These are phyloP conservation scores for Hura crepitans DNA, from an alignment of 441 rosid species.

Conservation along the genomic window DNA sequence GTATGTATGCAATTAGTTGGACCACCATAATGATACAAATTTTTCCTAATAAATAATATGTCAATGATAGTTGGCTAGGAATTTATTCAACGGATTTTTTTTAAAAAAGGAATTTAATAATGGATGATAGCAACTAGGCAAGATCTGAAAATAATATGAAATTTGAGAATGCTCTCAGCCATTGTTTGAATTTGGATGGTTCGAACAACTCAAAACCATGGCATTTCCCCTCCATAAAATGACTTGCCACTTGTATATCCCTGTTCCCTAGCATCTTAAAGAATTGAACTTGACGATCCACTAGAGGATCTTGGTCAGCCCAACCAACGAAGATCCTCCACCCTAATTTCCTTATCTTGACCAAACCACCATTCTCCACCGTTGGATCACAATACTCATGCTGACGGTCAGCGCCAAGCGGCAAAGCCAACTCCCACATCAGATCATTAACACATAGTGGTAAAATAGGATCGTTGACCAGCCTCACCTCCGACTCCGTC, in stretches of 20 bases:
- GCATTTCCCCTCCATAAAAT: constrained; percentile 27
- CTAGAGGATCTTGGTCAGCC: constrained; percentile 36
- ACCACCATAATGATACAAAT: no score
- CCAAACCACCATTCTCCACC: constrained; percentile 21
- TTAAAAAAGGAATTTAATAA: no score
- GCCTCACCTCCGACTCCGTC: constrained; percentile 34
- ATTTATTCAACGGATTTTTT: no score
- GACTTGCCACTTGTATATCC: constrained; percentile 29
- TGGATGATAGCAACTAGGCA: no score
- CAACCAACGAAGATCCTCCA: constrained; percentile 39
- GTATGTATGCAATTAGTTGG: no score
- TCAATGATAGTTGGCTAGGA: no score
- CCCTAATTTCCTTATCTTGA: constrained; percentile 23
- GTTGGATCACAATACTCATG: constrained; percentile 53
- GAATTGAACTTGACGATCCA: constrained; percentile 42
- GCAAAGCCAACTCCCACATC: constrained; percentile 43
- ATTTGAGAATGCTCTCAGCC: neutral
- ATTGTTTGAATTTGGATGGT: neutral
- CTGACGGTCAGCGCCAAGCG: constrained; percentile 41
- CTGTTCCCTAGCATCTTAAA: constrained; percentile 31
- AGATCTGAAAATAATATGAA: neutral
- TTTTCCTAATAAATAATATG: no score
- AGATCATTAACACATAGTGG: constrained; percentile 31
- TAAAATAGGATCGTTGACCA: constrained; percentile 21
- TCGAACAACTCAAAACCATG: constrained; percentile 33